Evolutionary conservation across 257 asterid species (phyloP), one percentile per base, ranked within the genome.

Genomic region (Ilex asprella): DNA sequence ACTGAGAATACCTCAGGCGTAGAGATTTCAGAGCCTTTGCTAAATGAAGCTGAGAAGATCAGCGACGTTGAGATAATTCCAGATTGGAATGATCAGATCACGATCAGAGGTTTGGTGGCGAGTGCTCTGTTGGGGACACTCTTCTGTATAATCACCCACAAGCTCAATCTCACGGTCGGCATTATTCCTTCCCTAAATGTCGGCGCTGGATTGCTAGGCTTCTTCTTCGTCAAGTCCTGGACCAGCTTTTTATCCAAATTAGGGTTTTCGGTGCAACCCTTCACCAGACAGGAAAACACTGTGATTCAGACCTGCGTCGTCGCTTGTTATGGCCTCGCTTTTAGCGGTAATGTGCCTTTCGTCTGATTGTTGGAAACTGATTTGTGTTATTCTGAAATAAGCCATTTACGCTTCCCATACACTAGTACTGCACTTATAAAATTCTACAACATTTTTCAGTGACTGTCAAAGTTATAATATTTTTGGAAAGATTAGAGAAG

Each of bases 281-380:
- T 92, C 55, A 86, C 95, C 58, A 84, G 84, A 63, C 98, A 92
- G 64, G 98, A 92, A 81, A 88, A 88, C 57, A 91, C 98, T 11
- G 98, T 88, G 44, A 88, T 88, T 64, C 98, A 91, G 70, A 91
- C 98, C 16, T 91, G 98, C 62, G 95, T 91, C 31, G 98, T 91
- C 70, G 98, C 97, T 71, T 91, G 96, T 68, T 92, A 86, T 63
- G 98, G 98, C 50, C 95, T 92, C 63, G 95, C 97, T 61, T 86
- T 83, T 75, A 88, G 97, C 54, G 98, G 98, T 92, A 62, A 32
- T 27, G 32, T 35, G 35, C 39, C 1, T 49, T 47, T 32, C 8
- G 5, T 35, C 41, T 3, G 41, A 35, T 35, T 21, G 27, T 21
- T 21, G 27, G 27, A 21, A 21, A 21, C 27, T 21, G 27, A 21